Evolutionary conservation across 2,329 filamentous ascomycete species (phyloP).

Genomic region (Cadophora luteo-olivacea): DNA sequence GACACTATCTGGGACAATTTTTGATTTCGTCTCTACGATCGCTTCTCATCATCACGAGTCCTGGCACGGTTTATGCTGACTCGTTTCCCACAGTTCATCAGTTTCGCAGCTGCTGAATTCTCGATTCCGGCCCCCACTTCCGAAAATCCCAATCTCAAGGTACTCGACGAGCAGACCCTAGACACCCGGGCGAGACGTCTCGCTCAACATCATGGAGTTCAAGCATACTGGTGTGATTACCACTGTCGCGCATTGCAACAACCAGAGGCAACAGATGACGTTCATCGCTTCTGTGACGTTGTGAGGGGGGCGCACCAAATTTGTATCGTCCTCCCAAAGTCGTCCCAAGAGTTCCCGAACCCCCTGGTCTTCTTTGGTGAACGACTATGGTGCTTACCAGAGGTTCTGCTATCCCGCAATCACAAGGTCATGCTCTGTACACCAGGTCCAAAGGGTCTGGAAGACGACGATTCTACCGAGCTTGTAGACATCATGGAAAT

Average conservation of each 20-base stretch:
- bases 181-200: slow-evolving; percentile 11
- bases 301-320: slow-evolving; percentile 8
- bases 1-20: background rate
- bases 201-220: background rate
- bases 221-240: slow-evolving; percentile 13
- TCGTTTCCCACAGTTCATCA: background rate
- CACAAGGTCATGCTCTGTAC: slow-evolving; percentile 14
- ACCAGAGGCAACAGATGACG: slow-evolving; percentile 10
- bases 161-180: background rate
- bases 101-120: slow-evolving; percentile 11
- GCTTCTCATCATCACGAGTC: background rate
- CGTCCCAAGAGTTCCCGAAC: background rate
- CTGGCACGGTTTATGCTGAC: background rate
- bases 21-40: background rate
- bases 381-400: slow-evolving; percentile 10
- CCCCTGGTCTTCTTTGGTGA: background rate
- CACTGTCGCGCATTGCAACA: slow-evolving; percentile 1
- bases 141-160: background rate
- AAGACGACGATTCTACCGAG: background rate
- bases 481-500: slow-evolving; percentile 10
- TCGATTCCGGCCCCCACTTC: background rate
- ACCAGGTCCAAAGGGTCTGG: background rate
- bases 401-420: slow-evolving; percentile 7
- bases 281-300: slow-evolving; percentile 9
- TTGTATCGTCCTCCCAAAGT: slow-evolving; percentile 9